Evolutionary conservation across 1,139 yeast genomes (phyloP), one percentile per base, ranked within the genome.

Genomic region (Schwanniomyces etchellsii): DNA sequence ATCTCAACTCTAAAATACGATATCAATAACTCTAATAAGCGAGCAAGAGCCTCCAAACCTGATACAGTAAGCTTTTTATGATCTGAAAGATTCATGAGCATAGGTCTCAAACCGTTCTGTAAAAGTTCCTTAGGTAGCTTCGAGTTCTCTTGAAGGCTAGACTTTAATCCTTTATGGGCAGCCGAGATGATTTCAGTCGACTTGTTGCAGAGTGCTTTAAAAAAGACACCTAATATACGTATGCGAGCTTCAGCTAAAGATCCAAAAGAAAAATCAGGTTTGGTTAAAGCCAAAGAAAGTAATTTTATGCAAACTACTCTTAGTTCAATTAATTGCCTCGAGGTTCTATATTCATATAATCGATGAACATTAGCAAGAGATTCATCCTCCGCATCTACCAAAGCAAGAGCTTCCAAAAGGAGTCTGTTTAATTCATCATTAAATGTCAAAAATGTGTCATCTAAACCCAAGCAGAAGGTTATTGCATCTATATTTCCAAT

Each of bases 401-500:
- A 63, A 0, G 96, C 96, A 38, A 91, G 65, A 0, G 96, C 96
- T 52, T 93, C 99, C 37, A 84, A 74, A 20, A 93, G 61, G 37
- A 93, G 63, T 35, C 98, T 66, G 38, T 82, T 82, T 38, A 93
- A 60, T 48, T 91, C 97, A 34, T 89, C 97, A 43, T 84, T 85
- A 51, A 86, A 89, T 6, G 82, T 81, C 43, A 91, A 62, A 45
- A 91, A 88, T 0, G 95, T 74, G 38, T 83, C 76, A 5, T 85
- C 91, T 29, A 91, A 66, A 2, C 81, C 77, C 38, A 93, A 63
- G 48, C 97, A 91, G 53, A 81, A 93, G 0, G 95, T 80, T 10
- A 93, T 85, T 1, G 97, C 98, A 57, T 91, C 98, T 38, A 93
- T 88, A 53, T 91, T 89, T 20, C 98, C 98, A 35, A 93, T 91